phyloP scores from a whole-genome alignment of 2,329 filamentous ascomycete species.

The Pyrenophora graminea region DNA sequence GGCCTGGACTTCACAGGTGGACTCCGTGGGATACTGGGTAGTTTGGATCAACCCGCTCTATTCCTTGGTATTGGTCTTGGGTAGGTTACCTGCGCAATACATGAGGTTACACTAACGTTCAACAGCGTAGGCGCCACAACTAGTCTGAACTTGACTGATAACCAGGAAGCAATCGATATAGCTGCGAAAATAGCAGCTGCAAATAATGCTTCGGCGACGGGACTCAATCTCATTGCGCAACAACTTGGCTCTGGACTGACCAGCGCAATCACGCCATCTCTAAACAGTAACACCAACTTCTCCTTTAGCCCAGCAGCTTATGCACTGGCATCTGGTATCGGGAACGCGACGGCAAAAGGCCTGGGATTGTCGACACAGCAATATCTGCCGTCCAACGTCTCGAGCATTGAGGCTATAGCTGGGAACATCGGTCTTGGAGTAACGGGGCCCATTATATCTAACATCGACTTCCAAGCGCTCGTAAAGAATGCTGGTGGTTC shows the following conservation, averaged over 20 bases:
- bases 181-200: conserved; percentile 25
- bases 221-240: conserved; percentile 31
- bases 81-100: conserved; percentile 13
- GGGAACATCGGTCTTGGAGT: conserved; percentile 35
- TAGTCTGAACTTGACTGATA: conserved; percentile 32
- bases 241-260: conserved; percentile 33
- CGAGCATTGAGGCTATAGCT: conserved; percentile 28
- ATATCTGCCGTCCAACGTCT: conserved; percentile 21
- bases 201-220: conserved; percentile 27
- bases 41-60: conserved; percentile 26
- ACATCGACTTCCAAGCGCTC: conserved; percentile 24
- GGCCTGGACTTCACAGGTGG: conserved; percentile 18
- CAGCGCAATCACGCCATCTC: conserved; percentile 24
- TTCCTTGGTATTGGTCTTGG: conserved; percentile 39
- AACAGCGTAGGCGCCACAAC: conserved; percentile 32
- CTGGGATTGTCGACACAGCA: conserved; percentile 28
- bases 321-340: conserved; percentile 35
- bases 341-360: conserved; percentile 31
- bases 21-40: conserved; percentile 15
- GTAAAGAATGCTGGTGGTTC: conserved; percentile 10
- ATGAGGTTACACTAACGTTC: conserved; percentile 7
- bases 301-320: conserved; percentile 28
- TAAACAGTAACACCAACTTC: conserved; percentile 4
- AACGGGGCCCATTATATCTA: conserved; percentile 28
- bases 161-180: conserved; percentile 18